Base-by-base conservation (phyloP, 176 grass and related monocot species). In the Aegilops umbellulata region DNA sequence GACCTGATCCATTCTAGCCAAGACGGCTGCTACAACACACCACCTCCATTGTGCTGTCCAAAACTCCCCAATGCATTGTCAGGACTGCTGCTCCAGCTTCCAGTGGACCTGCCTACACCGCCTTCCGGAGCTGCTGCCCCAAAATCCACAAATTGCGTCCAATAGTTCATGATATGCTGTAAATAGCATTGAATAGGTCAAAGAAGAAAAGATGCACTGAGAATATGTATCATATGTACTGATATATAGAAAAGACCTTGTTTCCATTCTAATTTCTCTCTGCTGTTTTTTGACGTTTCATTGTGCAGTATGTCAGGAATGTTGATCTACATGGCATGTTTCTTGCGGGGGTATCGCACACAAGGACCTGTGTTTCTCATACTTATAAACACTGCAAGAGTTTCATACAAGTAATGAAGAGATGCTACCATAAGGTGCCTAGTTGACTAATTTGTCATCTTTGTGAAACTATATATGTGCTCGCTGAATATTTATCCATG, bases 381-480 rank as follows among this genome's bases (percentile, higher is more conserved):
- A 31, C 81, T 61, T 85, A 88, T 69, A 69, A 84, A 80, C 60
- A 70, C 8, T 85, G 44, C 69, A 76, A 30, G 42, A 88, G 49
- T 61, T 84, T 91, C 34, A 12, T 71, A 47, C 63, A 74, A 62
- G 63, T 72, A 85, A 55, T 88, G 14, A 69, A 81, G 38, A 69
- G 53, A 91, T 81, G 11, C 82, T 81, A 77, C 77, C 69, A 85
- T 77, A 39, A 85, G 90, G 90, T 91, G 51, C 51, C 15, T 77
- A 44, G 22, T 69, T 60, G 49, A 70, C 34, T 23, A 86, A 19
- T 22, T 80, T 86, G 10, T 17, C 34, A 60, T 47, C 17, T 31
- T 61, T 5, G 74, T 79, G 47, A 17, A 79, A 39, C 24, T 35
- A 35, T 69, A 25, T 49, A 26, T 68, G 22, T 69, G 29, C 65